These are phyloP conservation scores for Allium cepa DNA, from an alignment of 106 monocot species.

Conservation along the genomic window DNA sequence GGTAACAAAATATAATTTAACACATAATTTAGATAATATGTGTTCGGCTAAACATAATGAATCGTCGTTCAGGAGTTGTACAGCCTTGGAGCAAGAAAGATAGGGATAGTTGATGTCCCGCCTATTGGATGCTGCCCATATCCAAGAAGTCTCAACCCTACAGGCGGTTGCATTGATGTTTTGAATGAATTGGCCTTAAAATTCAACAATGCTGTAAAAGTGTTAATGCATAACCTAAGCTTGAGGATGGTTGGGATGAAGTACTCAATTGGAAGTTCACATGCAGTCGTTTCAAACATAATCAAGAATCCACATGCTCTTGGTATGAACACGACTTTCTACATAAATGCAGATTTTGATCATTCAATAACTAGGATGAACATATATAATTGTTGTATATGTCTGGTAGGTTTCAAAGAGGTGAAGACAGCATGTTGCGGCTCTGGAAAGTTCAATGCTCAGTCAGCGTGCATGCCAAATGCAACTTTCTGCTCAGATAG, in stretches of 20 bases:
- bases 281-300: conserved; percentile 10
- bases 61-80: conserved; percentile 17
- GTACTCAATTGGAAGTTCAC: conserved; percentile 25
- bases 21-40: neutral
- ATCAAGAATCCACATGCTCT: conserved; percentile 6
- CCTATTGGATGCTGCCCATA: conserved; percentile 29
- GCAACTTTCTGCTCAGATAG: conserved; percentile 36
- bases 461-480: conserved; percentile 36
- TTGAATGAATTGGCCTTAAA: conserved; percentile 19
- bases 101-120: conserved; percentile 17
- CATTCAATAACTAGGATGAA: no score
- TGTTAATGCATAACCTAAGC: conserved; percentile 18
- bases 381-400: no score
- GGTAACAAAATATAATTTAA: conserved; percentile 6
- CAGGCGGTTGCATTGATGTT: conserved; percentile 11
- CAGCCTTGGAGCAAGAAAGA: conserved; percentile 33
- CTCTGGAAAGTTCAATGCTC: conserved; percentile 34
- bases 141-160: conserved; percentile 17
- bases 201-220: conserved; percentile 18
- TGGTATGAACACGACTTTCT: conserved; percentile 9
- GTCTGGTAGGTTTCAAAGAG: conserved; percentile 29
- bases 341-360: no score
- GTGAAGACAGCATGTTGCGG: conserved; percentile 46
- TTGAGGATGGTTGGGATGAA: conserved; percentile 23
- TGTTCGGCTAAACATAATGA: neutral